These are phyloP conservation scores for Casuarina cunninghamiana DNA, from an alignment of 306 rosid species.

Conservation along the genomic window DNA sequence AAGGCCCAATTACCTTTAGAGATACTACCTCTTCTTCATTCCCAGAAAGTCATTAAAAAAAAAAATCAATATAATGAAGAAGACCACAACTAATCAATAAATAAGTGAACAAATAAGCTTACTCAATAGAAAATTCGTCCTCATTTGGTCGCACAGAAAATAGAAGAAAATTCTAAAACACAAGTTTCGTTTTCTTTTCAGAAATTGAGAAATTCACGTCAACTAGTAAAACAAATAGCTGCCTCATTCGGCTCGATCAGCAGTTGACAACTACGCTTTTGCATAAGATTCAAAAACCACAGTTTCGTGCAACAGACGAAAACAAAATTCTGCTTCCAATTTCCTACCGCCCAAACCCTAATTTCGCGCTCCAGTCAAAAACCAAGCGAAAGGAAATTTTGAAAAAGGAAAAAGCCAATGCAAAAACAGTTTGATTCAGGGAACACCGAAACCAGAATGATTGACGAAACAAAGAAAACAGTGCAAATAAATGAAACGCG, in stretches of 20 bases:
- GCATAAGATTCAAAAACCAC: background rate
- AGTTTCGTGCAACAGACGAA: background rate
- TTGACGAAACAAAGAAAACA: background rate
- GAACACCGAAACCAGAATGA: background rate
- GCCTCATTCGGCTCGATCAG: background rate
- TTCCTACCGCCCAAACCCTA: conserved; percentile 17
- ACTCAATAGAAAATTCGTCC: background rate
- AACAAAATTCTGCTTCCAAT: too few species aligned
- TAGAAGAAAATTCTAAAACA: background rate
- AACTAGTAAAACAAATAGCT: background rate
- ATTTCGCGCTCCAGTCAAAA: background rate
- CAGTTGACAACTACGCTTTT: background rate
- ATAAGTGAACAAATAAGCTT: background rate
- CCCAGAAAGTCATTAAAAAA: background rate
- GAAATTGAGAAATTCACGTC: background rate
- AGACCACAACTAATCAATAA: conserved; percentile 4
- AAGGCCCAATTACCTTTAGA: conserved; percentile 37
- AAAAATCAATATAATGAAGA: conserved; percentile 13
- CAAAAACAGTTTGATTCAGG: background rate
- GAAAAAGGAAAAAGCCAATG: background rate
- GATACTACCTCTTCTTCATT: conserved; percentile 36
- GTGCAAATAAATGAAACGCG: background rate
- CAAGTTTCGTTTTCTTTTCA: conserved; percentile 5
- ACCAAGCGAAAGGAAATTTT: background rate
- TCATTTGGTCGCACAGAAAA: background rate